A percentile compares a stretch with the other conserved stretches of the same genome.
These are phyloP conservation scores for Prunus mume DNA, from an alignment of 306 rosid species.

Conservation along the genomic window DNA sequence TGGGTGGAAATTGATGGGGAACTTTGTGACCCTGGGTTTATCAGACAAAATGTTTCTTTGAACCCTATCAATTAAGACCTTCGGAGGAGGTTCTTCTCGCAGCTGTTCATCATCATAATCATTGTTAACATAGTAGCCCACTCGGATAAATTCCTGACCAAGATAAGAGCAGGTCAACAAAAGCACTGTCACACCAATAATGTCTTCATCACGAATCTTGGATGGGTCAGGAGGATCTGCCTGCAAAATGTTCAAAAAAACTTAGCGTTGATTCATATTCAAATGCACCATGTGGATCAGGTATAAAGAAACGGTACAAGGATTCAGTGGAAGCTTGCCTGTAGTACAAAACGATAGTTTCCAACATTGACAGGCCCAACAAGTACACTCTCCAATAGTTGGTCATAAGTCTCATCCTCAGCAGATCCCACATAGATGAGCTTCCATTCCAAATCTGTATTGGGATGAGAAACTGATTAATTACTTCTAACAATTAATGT, in stretches of 20 bases:
- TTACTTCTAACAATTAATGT: no score
- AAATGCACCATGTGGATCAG: no score
- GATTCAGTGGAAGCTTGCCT: constrained; percentile 39
- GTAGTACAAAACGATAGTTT: constrained; percentile 80
- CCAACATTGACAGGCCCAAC: constrained; percentile 96
- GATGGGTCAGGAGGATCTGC: constrained; percentile 93
- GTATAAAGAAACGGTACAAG: neutral
- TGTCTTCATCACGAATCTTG: constrained; percentile 92
- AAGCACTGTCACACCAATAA: constrained; percentile 79
- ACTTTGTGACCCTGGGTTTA: constrained; percentile 91
- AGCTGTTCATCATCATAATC: constrained; percentile 91
- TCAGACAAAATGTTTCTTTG: constrained; percentile 89
- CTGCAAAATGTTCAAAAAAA: constrained; percentile 45
- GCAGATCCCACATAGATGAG: constrained; percentile 93
- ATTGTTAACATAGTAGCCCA: constrained; percentile 92
- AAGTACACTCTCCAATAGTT: constrained; percentile 81
- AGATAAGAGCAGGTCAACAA: constrained; percentile 82
- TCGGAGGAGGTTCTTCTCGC: constrained; percentile 87
- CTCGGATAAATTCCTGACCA: constrained; percentile 83
- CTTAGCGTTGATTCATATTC: no score
- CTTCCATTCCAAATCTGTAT: constrained; percentile 88
- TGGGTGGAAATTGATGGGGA: constrained; percentile 67
- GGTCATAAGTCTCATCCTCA: constrained; percentile 92
- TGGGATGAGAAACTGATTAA: no score
- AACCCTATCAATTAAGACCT: constrained; percentile 67